These are phyloP conservation scores for Galerina marginata DNA, from an alignment of 768 basidiomycete species.

Conservation along the genomic window DNA sequence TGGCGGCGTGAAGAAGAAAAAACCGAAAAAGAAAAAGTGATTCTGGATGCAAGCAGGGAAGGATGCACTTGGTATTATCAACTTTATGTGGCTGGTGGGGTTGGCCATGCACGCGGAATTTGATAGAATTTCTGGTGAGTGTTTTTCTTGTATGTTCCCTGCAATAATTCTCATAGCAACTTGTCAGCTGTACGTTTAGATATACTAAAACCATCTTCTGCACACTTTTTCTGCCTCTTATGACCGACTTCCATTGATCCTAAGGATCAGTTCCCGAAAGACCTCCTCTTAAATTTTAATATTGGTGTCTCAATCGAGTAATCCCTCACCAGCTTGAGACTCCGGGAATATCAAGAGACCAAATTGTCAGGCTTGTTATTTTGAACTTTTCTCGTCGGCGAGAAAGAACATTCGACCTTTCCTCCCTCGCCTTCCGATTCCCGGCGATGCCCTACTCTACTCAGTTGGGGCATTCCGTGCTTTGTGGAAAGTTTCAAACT, in stretches of 20 bases:
- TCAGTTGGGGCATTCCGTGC: no score
- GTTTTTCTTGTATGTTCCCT: not conserved
- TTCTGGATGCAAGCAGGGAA: not conserved
- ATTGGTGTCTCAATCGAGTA: no score
- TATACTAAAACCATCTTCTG: not conserved
- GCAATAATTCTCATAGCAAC: not conserved
- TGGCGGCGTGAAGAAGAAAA: slow-evolving; percentile 83
- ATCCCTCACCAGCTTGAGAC: no score
- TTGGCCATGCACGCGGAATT: not conserved
- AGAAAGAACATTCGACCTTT: no score
- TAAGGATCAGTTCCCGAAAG: not conserved
- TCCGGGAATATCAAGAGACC: no score
- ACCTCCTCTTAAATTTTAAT: no score
- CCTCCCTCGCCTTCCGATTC: no score
- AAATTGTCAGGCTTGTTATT: no score
- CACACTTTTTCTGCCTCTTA: not conserved
- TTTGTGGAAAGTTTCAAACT: no score
- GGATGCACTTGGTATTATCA: not conserved
- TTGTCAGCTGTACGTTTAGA: not conserved
- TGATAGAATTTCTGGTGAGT: slow-evolving; percentile 3
- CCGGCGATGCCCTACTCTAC: no score
- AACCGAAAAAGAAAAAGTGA: slow-evolving; percentile 79
- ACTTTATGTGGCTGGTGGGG: not conserved
- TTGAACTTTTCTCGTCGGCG: no score
- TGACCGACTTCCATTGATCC: not conserved